Evolutionary conservation across 2,329 filamentous ascomycete genomes (phyloP).

Genomic region (Periconia macrospinosa): DNA sequence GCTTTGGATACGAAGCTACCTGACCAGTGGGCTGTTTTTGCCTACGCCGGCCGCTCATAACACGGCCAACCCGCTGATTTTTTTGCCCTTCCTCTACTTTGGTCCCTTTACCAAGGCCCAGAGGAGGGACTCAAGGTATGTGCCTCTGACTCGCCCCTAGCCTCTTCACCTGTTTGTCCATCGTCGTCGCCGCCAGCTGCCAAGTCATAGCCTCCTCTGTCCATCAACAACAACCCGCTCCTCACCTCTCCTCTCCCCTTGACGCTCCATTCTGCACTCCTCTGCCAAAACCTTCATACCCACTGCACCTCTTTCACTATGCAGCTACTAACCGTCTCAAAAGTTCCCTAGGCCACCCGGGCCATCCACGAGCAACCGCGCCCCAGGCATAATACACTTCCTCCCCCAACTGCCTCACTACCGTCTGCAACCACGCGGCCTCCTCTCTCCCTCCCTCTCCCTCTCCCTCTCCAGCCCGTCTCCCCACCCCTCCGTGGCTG

Average conservation of each 20-base stretch:
- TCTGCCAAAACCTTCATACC: not conserved
- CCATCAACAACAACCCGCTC: too few species aligned
- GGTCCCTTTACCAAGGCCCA: conserved; percentile 34
- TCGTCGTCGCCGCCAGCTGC: not conserved
- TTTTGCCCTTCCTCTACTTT: conserved; percentile 29
- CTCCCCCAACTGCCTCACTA: not conserved
- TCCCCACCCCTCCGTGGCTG: not conserved
- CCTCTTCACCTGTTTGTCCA: not conserved
- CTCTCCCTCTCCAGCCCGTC: too few species aligned
- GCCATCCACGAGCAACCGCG: not conserved
- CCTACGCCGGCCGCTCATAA: conserved; percentile 30
- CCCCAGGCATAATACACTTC: not conserved
- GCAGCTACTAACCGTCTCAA: not conserved
- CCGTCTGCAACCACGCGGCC: not conserved
- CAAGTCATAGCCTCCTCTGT: not conserved
- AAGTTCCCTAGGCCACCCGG: not conserved
- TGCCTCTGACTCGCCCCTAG: conserved; percentile 8
- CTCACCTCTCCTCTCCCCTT: not conserved
- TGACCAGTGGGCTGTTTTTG: conserved; percentile 28
- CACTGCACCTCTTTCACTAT: not conserved
- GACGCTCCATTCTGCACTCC: not conserved
- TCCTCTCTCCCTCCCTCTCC: not conserved
- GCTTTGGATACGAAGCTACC: conserved; percentile 10
- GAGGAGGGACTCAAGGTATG: conserved; percentile 24
- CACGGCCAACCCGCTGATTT: not conserved